Base-by-base conservation (phyloP, 371 early-diverging fungal species). In the Conidiobolus incongruus region DNA sequence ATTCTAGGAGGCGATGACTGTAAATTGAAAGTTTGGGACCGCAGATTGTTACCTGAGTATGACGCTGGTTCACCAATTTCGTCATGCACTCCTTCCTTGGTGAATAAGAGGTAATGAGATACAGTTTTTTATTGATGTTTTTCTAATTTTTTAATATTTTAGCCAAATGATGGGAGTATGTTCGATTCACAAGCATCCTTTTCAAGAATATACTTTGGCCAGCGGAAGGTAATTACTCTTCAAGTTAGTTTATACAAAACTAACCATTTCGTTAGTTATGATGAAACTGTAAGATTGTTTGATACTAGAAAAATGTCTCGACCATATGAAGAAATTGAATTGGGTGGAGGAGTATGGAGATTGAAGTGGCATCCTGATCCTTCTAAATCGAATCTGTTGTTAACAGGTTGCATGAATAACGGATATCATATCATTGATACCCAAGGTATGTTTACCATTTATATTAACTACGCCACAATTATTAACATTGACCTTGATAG, bases 21-120 rank as follows among this genome's bases (percentile, higher is more conserved):
- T 8, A 42, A 42, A 28, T 29, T 42, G 5, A 42, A 42, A 21
- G 32, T 29, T 12, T 42, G 42, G 42, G 42, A 42, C 31, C n/a
- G 21, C 2, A 42, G 42, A 20, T 17, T 42, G 32, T 17, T 38
- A 20, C 32, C 42, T 11, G 23, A 23, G 10, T 13, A 15, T 7
- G 30, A 4, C 19, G 30, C 24, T 11, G 31, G 8, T 17, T 17
- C 20, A 2, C 26, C 26, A 26, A 26, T 26, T 8, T 26, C 26
- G 4, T 8, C 4, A 8, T 3, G 4, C 26, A 3, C 26, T 4
- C 19, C 36, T 2, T 17, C 36, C 4, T 20, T 36, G 19, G 19
- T 19, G 2, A 36, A 36, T 11, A 36, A 36, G 20, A 36, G 36
- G 34, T 34, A 34, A 4, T 34, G 10, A n/a, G 4, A n/a, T 10